These are phyloP conservation scores for Escallonia rubra DNA, from an alignment of 129 eudicot genomes.

Conservation along the genomic window DNA sequence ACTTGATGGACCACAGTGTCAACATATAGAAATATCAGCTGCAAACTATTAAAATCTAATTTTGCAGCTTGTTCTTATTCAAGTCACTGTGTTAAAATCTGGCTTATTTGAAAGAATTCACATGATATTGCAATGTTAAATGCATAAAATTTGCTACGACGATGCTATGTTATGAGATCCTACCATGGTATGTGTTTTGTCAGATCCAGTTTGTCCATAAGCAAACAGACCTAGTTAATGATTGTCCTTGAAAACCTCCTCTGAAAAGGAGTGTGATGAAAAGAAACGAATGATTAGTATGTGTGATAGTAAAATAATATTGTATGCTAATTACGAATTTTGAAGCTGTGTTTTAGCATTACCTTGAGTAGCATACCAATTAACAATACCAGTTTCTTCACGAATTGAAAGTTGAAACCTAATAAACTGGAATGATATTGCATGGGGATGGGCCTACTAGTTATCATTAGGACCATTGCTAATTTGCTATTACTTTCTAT, in stretches of 20 bases:
- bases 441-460: no score
- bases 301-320: background rate
- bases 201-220: slow-evolving; percentile 95
- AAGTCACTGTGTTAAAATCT: no score
- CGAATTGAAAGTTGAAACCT: no score
- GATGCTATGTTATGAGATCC: slow-evolving; percentile 3
- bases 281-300: background rate
- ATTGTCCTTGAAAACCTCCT: slow-evolving; percentile 70
- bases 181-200: slow-evolving; percentile 91
- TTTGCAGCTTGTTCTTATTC: background rate
- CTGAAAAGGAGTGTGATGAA: slow-evolving; percentile 27
- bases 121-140: no score
- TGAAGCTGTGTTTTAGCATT: background rate
- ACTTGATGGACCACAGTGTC: slow-evolving; percentile 64
- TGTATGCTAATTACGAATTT: background rate
- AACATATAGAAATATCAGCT: slow-evolving; percentile 8
- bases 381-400: background rate
- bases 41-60: background rate
- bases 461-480: no score
- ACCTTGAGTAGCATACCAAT: slow-evolving; percentile 59
- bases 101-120: no score
- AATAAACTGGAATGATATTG: no score
- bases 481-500: no score
- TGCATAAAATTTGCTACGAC: no score
- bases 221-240: slow-evolving; percentile 89